Percentiles rank a stretch among this genome's conserved stretches.
Evolutionary conservation across 2,329 filamentous ascomycete species (phyloP).

Genomic region (Neofusicoccum sp.): DNA sequence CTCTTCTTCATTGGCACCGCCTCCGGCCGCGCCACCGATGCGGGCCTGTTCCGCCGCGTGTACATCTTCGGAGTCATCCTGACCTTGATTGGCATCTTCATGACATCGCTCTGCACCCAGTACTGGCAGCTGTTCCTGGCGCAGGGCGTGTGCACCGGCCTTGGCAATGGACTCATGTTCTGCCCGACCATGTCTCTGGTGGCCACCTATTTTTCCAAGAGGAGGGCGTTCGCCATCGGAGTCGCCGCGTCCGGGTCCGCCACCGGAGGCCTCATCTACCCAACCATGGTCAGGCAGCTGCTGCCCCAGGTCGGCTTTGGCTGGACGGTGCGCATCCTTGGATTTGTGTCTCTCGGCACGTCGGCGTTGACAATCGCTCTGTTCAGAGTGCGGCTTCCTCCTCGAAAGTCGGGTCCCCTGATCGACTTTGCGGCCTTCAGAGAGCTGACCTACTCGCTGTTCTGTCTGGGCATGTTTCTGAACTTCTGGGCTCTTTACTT

Average conservation of each 20-base stretch:
- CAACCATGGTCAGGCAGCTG: slow-evolving; percentile 56
- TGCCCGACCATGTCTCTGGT: slow-evolving; percentile 35
- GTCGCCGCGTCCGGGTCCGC: slow-evolving; percentile 62
- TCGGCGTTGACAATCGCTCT: slow-evolving; percentile 40
- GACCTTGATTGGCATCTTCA: slow-evolving; percentile 53
- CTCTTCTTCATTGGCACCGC: slow-evolving; percentile 56
- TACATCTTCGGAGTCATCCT: slow-evolving; percentile 47
- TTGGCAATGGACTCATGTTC: slow-evolving; percentile 40
- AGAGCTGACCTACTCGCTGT: slow-evolving; percentile 22
- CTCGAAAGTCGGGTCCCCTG: slow-evolving; percentile 44
- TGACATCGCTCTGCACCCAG: slow-evolving; percentile 50
- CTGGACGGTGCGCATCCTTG: slow-evolving; percentile 66
- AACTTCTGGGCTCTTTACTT: slow-evolving; percentile 24
- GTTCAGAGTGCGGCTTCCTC: slow-evolving; percentile 46
- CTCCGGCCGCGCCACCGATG: slow-evolving; percentile 55
- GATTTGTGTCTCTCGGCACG: slow-evolving; percentile 59
- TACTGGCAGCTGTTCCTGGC: slow-evolving; percentile 52
- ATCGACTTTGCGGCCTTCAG: slow-evolving; percentile 21
- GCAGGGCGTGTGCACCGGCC: slow-evolving; percentile 38
- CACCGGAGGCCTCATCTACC: slow-evolving; percentile 66
- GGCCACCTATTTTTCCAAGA: slow-evolving; percentile 61
- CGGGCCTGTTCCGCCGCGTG: slow-evolving; percentile 52
- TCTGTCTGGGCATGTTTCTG: slow-evolving; percentile 22
- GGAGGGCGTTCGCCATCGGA: slow-evolving; percentile 62
- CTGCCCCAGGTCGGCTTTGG: slow-evolving; percentile 63